phyloP scores from a whole-genome alignment of 768 basidiomycete species.

The Tricholoma saponaceum region DNA sequence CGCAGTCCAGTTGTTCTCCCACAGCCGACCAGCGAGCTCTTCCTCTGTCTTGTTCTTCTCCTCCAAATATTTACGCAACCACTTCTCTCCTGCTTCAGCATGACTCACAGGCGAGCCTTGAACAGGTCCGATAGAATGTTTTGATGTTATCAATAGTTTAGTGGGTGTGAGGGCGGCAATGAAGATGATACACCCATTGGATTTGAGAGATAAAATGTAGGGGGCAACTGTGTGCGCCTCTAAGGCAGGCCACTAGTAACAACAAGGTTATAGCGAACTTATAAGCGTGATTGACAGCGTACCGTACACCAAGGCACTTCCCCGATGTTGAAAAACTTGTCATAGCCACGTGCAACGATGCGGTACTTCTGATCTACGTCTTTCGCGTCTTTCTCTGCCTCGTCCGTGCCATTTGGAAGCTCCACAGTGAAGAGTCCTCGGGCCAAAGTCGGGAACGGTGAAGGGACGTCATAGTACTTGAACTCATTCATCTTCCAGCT shows the following conservation, averaged over 20 bases:
- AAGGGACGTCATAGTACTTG: constrained; percentile 87
- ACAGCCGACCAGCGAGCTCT: constrained; percentile 70
- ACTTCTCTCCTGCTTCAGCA: constrained; percentile 77
- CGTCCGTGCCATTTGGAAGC: constrained; percentile 20
- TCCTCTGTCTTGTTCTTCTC: constrained; percentile 61
- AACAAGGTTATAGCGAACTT: neutral
- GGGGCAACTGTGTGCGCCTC: constrained; percentile 67
- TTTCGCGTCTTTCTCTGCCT: constrained; percentile 5
- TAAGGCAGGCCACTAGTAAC: constrained; percentile 68
- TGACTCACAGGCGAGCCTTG: constrained; percentile 50
- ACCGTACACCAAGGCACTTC: constrained; percentile 96
- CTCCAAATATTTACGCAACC: constrained; percentile 70
- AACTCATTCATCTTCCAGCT: constrained; percentile 99
- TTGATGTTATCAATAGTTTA: constrained; percentile 83
- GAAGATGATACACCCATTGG: constrained; percentile 97
- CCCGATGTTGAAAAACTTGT: constrained; percentile 98
- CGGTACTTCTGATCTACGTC: constrained; percentile 33
- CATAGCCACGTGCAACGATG: constrained; percentile 90
- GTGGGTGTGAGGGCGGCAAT: constrained; percentile 76
- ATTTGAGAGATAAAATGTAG: constrained; percentile 87
- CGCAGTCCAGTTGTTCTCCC: constrained; percentile 84
- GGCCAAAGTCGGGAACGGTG: constrained; percentile 93
- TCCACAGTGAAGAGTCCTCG: constrained; percentile 82
- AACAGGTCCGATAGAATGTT: constrained; percentile 78
- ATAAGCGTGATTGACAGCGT: constrained; percentile 23